Evolutionary conservation across 129 eudicot genomes (phyloP).

Genomic region (Chrysanthemum seticuspe): DNA sequence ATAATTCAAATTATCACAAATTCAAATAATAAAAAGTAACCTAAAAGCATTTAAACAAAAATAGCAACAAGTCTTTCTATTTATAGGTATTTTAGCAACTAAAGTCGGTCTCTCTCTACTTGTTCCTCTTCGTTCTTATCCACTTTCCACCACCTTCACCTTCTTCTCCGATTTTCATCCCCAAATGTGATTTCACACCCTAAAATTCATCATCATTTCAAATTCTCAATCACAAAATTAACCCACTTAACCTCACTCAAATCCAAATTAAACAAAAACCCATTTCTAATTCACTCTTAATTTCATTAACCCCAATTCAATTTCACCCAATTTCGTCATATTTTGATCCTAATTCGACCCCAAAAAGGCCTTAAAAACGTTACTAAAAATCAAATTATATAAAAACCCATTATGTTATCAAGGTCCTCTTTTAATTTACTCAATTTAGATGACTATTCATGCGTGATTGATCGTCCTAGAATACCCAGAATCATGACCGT

Average conservation of each 20-base stretch:
- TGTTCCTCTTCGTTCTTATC: constrained; percentile 32
- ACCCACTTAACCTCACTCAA: too few relatives aligned
- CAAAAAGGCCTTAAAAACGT: neutral
- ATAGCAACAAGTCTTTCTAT: constrained; percentile 10
- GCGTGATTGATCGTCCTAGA: constrained; percentile 45
- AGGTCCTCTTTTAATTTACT: constrained; percentile 43
- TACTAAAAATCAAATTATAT: too few relatives aligned
- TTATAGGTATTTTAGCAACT: constrained; percentile 24
- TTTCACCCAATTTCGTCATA: neutral
- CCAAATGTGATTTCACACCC: neutral
- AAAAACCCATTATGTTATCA: too few relatives aligned
- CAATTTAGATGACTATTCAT: constrained; percentile 63
- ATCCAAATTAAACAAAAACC: too few relatives aligned
- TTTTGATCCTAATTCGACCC: neutral
- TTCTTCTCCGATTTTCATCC: too few relatives aligned
- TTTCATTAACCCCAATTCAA: constrained; percentile 8
- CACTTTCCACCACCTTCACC: constrained; percentile 9
- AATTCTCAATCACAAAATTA: neutral
- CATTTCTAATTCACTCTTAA: constrained; percentile 4
- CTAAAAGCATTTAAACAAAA: neutral
- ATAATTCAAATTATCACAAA: too few relatives aligned
- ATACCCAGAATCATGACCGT: constrained; percentile 62
- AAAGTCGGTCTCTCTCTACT: constrained; percentile 36
- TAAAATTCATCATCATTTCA: neutral
- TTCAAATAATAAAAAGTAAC: too few relatives aligned